phyloP scores from a whole-genome alignment of 306 rosid species.

The Pterocarpus santalinus region DNA sequence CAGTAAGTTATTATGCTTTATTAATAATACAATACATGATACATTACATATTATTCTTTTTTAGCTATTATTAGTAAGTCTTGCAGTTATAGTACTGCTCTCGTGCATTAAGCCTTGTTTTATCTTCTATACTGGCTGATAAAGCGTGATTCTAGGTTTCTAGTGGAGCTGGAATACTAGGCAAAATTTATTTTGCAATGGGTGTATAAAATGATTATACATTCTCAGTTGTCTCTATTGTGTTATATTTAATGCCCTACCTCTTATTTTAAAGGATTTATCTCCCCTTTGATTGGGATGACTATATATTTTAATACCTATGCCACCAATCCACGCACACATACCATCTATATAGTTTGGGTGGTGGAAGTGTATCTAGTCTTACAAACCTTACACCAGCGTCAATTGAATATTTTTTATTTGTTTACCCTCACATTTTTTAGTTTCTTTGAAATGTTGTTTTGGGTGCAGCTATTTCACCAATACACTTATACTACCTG shows the following conservation, averaged over 20 bases:
- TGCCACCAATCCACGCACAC: not conserved
- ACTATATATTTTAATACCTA: constrained; percentile 16
- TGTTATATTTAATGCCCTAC: not conserved
- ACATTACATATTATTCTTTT: not conserved
- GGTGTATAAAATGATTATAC: constrained; percentile 26
- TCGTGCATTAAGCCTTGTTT: constrained; percentile 24
- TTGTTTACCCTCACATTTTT: not conserved
- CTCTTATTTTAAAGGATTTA: constrained; percentile 15
- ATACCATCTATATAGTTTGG: not conserved
- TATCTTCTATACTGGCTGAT: not conserved
- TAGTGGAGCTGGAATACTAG: too few relatives aligned
- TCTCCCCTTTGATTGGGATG: constrained; percentile 12
- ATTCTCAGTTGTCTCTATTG: not conserved
- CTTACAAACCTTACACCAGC: not conserved
- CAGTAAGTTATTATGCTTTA: constrained; percentile 65
- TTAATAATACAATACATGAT: not conserved
- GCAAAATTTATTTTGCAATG: constrained; percentile 5
- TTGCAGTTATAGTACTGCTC: not conserved
- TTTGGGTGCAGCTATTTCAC: constrained; percentile 83
- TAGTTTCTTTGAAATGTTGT: constrained; percentile 44
- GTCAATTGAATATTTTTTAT: not conserved
- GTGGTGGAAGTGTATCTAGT: not conserved
- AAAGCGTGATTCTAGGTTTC: constrained; percentile 3
- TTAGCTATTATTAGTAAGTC: not conserved
- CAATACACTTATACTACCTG: constrained; percentile 87